Evolutionary conservation across 1,139 yeast genomes (phyloP).

Genomic region (Hemisphaericaspora subhashii): DNA sequence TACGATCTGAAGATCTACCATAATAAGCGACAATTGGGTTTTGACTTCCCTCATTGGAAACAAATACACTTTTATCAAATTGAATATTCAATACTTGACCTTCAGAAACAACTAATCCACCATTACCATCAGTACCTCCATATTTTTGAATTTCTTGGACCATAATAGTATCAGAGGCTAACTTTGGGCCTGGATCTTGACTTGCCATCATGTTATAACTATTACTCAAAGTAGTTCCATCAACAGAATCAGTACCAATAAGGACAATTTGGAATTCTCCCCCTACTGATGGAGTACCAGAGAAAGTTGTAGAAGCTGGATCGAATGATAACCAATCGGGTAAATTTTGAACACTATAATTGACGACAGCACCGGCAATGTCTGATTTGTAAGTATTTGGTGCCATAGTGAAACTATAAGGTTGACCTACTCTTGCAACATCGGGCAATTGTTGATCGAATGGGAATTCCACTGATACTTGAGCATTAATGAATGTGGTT

Average conservation of each 20-base stretch:
- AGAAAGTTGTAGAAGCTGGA: slow-evolving; percentile 53
- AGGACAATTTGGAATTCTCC: slow-evolving; percentile 50
- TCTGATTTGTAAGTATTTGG: slow-evolving; percentile 64
- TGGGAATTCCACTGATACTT: slow-evolving; percentile 69
- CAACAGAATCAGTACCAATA: slow-evolving; percentile 61
- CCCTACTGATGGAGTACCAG: slow-evolving; percentile 67
- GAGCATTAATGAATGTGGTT: slow-evolving; percentile 16
- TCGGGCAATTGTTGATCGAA: slow-evolving; percentile 82
- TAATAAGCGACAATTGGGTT: slow-evolving; percentile 64
- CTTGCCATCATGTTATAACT: slow-evolving; percentile 63
- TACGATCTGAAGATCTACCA: slow-evolving; percentile 77
- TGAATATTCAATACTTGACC: slow-evolving; percentile 62
- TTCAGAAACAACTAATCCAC: slow-evolving; percentile 73
- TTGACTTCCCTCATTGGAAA: slow-evolving; percentile 40
- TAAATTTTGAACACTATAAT: slow-evolving; percentile 54
- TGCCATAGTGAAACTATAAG: slow-evolving; percentile 69
- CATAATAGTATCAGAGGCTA: slow-evolving; percentile 39
- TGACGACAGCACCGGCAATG: slow-evolving; percentile 40
- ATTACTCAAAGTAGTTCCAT: slow-evolving; percentile 43
- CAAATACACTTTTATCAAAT: slow-evolving; percentile 62
- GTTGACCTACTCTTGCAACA: slow-evolving; percentile 69
- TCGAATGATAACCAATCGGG: slow-evolving; percentile 86
- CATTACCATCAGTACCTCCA: slow-evolving; percentile 71
- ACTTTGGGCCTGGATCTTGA: slow-evolving; percentile 49
- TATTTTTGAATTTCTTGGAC: slow-evolving; percentile 51